Evolutionary conservation across 495 filamentous ascomycete species (phyloP).

Genomic region (Xylaria sp.): DNA sequence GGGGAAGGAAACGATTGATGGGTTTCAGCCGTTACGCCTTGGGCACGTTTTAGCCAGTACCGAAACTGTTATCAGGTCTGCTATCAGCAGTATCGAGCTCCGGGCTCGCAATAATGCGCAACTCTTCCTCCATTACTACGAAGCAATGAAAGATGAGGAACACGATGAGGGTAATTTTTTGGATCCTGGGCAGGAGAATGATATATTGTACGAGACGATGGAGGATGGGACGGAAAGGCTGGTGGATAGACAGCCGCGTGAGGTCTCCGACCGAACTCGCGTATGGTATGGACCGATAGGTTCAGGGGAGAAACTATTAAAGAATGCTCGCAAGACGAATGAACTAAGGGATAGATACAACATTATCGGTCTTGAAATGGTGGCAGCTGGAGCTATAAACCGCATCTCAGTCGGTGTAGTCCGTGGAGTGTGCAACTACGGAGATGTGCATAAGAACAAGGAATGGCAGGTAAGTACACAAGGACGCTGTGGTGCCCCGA

Average conservation of each 20-base stretch:
- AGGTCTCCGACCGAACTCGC: constrained; percentile 28
- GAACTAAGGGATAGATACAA: constrained; percentile 36
- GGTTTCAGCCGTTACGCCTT: constrained; percentile 33
- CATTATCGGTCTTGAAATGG: constrained; percentile 41
- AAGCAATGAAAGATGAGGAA: constrained; percentile 31
- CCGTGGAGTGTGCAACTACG: constrained; percentile 52
- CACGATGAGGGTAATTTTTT: constrained; percentile 30
- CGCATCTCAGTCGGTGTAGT: constrained; percentile 44
- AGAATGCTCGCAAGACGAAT: constrained; percentile 36
- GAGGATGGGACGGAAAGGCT: constrained; percentile 20
- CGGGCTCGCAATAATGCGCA: constrained; percentile 19
- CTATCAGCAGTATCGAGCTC: constrained; percentile 35
- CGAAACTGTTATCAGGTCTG: constrained; percentile 35
- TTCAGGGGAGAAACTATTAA: constrained; percentile 41
- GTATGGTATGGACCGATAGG: constrained; percentile 44
- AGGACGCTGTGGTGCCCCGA: not conserved
- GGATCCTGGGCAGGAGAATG: constrained; percentile 39
- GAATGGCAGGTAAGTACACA: constrained; percentile 35
- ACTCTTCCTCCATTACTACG: constrained; percentile 35
- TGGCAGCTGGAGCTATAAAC: constrained; percentile 40
- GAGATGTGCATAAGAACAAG: constrained; percentile 48
- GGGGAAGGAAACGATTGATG: constrained; percentile 16
- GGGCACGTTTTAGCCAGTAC: constrained; percentile 37
- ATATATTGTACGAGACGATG: constrained; percentile 29
- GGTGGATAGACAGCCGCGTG: constrained; percentile 29